A percentile compares a stretch with the other conserved stretches of the same genome.
phyloP scores from a whole-genome alignment of 2,329 filamentous ascomycete species.

The Fonsecaea nubica region DNA sequence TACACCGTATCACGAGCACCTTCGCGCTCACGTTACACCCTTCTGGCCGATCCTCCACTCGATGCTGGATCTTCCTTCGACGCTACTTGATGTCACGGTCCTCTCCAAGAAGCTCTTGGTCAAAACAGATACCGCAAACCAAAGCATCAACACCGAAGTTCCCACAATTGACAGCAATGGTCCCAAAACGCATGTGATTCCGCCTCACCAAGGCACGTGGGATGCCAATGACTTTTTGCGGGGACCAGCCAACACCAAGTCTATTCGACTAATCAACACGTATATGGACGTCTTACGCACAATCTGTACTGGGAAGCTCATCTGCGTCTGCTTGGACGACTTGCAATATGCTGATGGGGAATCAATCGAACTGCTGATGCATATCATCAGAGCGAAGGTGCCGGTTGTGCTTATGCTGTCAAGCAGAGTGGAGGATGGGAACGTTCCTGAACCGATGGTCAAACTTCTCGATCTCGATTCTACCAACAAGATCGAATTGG shows the following conservation, averaged over 20 bases:
- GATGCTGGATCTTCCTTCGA: conserved; percentile 71
- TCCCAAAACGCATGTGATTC: conserved; percentile 7
- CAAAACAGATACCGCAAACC: conserved; percentile 29
- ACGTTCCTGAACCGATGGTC: conserved; percentile 51
- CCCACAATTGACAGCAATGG: conserved; percentile 30
- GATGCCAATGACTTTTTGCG: conserved; percentile 46
- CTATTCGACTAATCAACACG: conserved; percentile 81
- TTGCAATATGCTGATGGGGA: conserved; percentile 90
- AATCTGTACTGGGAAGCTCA: conserved; percentile 81
- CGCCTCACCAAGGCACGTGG: conserved; percentile 20
- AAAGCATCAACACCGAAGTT: conserved; percentile 37
- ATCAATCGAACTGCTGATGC: conserved; percentile 79
- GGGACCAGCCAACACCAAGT: conserved; percentile 52
- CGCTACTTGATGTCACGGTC: conserved; percentile 55
- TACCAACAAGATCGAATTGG: conserved; percentile 71
- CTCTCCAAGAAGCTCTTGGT: conserved; percentile 45
- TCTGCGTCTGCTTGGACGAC: conserved; percentile 88
- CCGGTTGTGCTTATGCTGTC: conserved; percentile 84
- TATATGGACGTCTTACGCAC: conserved; percentile 85
- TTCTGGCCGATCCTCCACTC: conserved; percentile 64
- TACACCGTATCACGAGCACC: conserved; percentile 66
- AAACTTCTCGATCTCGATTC: conserved; percentile 61
- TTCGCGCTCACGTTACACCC: conserved; percentile 62
- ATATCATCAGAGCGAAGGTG: conserved; percentile 78
- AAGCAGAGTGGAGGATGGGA: conserved; percentile 70